phyloP scores from a whole-genome alignment of 371 early-diverging fungal species.

The Phascolomyces articulosus region DNA sequence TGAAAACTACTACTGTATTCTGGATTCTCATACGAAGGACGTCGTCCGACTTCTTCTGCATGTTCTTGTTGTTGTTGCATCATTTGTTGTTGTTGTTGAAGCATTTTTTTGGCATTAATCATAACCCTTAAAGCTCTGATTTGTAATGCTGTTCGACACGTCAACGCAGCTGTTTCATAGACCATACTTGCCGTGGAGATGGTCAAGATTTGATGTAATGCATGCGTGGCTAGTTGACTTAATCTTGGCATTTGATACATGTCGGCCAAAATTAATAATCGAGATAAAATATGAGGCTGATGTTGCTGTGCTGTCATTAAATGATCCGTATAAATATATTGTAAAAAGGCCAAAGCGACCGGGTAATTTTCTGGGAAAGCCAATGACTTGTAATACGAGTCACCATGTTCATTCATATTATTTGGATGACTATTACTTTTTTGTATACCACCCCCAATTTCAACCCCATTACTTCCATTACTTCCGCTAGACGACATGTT shows the following conservation, averaged over 20 bases:
- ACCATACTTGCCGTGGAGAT: conserved; percentile 73
- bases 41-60: not conserved
- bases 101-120: conserved; percentile 63
- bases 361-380: conserved; percentile 65
- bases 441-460: no score
- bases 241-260: conserved; percentile 64
- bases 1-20: not conserved
- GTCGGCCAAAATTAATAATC: conserved; percentile 66
- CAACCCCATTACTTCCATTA: no score
- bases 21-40: not conserved
- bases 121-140: conserved; percentile 68
- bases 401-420: not conserved
- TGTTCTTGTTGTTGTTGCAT: conserved; percentile 26
- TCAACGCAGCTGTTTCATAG: conserved; percentile 64
- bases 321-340: conserved; percentile 76
- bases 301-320: conserved; percentile 70
- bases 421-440: not conserved
- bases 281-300: conserved; percentile 63
- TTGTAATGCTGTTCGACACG: conserved; percentile 61
- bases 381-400: conserved; percentile 22
- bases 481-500: not conserved
- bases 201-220: conserved; percentile 70
- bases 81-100: conserved; percentile 57
- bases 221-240: conserved; percentile 60
- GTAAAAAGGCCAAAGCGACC: conserved; percentile 70